phyloP scores from a whole-genome alignment of 352 stramenopile species.

The Elongisporangium anandrum region DNA sequence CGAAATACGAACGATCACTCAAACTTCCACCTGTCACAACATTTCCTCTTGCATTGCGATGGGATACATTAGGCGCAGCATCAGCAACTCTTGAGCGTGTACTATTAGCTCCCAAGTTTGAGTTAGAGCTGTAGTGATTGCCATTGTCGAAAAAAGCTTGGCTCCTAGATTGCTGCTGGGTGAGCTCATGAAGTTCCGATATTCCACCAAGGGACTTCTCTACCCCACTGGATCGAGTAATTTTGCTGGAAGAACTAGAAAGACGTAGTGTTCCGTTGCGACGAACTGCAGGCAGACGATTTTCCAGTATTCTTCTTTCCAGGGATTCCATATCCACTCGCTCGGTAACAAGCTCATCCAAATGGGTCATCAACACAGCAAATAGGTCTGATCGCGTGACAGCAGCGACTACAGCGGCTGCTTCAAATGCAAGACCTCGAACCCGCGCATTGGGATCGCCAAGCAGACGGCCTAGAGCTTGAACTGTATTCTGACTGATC shows the following conservation, averaged over 20 bases:
- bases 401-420: constrained; percentile 24
- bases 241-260: background rate
- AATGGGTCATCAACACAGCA: constrained; percentile 28
- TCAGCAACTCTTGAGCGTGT: background rate
- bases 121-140: background rate
- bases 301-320: constrained; percentile 25
- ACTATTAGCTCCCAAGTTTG: background rate
- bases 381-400: constrained; percentile 36
- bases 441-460: constrained; percentile 44
- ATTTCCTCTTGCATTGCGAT: background rate
- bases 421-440: constrained; percentile 38
- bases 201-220: constrained; percentile 33
- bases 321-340: constrained; percentile 49
- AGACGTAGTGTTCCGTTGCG: constrained; percentile 28
- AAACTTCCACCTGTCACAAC: constrained; percentile 13
- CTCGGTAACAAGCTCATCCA: constrained; percentile 50
- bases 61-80: background rate
- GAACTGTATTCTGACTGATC: constrained; percentile 16
- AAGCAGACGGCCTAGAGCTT: constrained; percentile 37
- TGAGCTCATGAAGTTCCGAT: constrained; percentile 24
- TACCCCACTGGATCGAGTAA: constrained; percentile 3
- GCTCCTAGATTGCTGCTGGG: background rate
- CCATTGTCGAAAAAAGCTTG: background rate
- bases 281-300: constrained; percentile 27
- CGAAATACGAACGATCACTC: constrained; percentile 45